Evolutionary conservation across 1,284 basidiomycete species (phyloP).

Genomic region (Cutaneotrichosporon cyanovorans): DNA sequence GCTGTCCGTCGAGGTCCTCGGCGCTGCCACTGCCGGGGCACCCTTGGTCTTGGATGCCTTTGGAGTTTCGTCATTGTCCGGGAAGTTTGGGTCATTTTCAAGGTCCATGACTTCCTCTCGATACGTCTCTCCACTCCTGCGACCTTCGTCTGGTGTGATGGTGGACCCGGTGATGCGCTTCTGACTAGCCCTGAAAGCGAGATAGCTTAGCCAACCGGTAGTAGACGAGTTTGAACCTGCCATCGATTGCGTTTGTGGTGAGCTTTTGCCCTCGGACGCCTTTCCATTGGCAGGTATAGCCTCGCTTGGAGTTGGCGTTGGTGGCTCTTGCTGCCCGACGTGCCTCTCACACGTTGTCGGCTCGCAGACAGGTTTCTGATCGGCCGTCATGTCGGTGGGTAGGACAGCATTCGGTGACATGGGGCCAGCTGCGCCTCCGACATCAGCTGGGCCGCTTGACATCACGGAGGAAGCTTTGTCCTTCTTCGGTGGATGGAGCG

Average conservation of each 20-base stretch:
- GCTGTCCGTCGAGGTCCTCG: background rate
- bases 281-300: background rate
- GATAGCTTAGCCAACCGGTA: constrained; percentile 39
- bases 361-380: constrained; percentile 10
- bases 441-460: too few relatives aligned
- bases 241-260: background rate
- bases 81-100: constrained; percentile 39
- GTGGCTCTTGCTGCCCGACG: background rate
- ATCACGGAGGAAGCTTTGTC: too few relatives aligned
- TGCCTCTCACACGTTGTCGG: background rate
- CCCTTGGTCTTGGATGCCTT: background rate
- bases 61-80: constrained; percentile 8
- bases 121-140: constrained; percentile 17
- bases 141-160: constrained; percentile 10
- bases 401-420: too few relatives aligned
- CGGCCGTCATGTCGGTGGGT: background rate
- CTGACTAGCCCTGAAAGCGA: constrained; percentile 35
- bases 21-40: background rate
- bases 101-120: constrained; percentile 41
- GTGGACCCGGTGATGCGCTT: constrained; percentile 29
- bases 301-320: background rate
- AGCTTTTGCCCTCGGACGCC: background rate
- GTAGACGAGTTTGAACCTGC: constrained; percentile 19
- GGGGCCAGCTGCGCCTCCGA: too few relatives aligned
- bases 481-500: background rate